Percentiles rank a stretch among this genome's conserved stretches.
phyloP scores from a whole-genome alignment of 2,329 filamentous ascomycete species.

The Aspergillus jensenii region DNA sequence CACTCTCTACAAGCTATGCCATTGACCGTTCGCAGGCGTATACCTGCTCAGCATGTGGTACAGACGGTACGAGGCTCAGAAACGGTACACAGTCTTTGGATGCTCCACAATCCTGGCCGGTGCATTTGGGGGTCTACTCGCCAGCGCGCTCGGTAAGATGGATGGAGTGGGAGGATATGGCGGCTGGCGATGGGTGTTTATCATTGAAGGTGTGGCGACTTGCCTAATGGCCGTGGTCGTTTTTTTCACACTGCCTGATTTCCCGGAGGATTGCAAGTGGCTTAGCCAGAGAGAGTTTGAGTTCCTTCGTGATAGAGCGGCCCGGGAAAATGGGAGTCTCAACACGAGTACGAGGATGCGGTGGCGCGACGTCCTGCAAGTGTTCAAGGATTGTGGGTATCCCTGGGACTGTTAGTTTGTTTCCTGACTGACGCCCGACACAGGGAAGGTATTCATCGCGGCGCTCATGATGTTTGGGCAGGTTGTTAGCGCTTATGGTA shows the following conservation, averaged over 20 bases:
- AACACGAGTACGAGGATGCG: slow-evolving; percentile 63
- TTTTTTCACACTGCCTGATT: slow-evolving; percentile 68
- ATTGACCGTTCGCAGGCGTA: slow-evolving; percentile 29
- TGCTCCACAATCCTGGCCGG: slow-evolving; percentile 61
- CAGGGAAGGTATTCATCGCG: slow-evolving; percentile 66
- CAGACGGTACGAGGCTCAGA: slow-evolving; percentile 77
- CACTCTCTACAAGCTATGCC: not conserved
- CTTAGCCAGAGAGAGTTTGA: slow-evolving; percentile 63
- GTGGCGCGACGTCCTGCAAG: slow-evolving; percentile 57
- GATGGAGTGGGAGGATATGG: slow-evolving; percentile 54
- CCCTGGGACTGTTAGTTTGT: too few relatives aligned
- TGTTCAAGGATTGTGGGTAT: slow-evolving; percentile 64
- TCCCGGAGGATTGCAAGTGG: slow-evolving; percentile 71
- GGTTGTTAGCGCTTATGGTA: slow-evolving; percentile 70
- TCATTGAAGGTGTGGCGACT: slow-evolving; percentile 64
- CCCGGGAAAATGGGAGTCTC: slow-evolving; percentile 66
- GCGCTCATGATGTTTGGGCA: slow-evolving; percentile 80
- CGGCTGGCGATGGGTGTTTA: slow-evolving; percentile 50
- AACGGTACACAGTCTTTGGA: slow-evolving; percentile 88
- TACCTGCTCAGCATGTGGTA: slow-evolving; percentile 82
- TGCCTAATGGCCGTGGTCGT: slow-evolving; percentile 55
- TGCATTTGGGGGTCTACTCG: slow-evolving; percentile 60
- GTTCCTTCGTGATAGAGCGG: slow-evolving; percentile 65
- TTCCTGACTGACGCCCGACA: slow-evolving; percentile 10
- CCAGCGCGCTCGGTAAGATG: slow-evolving; percentile 59